Conservation (phyloP, 164 flowering plant species). For the Sedum album region DNA sequence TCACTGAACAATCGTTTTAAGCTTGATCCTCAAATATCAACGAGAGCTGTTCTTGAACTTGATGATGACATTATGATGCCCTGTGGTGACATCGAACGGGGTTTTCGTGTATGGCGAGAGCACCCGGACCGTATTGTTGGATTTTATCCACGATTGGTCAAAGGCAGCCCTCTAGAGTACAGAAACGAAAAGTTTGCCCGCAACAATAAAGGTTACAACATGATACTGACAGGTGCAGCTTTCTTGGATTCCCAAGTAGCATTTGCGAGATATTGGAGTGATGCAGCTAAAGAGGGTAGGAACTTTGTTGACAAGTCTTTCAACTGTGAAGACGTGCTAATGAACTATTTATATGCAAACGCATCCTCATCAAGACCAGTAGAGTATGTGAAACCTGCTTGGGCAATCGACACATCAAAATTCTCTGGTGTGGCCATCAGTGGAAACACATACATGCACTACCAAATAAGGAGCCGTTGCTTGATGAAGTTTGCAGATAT, state of each 20-base stretch:
- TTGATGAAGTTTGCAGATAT: conserved; percentile 51
- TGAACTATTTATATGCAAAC: conserved; percentile 82
- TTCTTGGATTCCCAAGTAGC: conserved; percentile 55
- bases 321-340: conserved; percentile 84
- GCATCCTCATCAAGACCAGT: conserved; percentile 44
- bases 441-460: conserved; percentile 65
- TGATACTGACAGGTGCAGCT: conserved; percentile 92
- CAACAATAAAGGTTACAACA: conserved; percentile 58
- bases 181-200: conserved; percentile 78
- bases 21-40: conserved; percentile 57
- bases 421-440: conserved; percentile 82
- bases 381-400: conserved; percentile 78
- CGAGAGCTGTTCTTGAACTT: conserved; percentile 80
- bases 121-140: conserved; percentile 86
- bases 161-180: conserved; percentile 54
- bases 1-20: conserved; percentile 84
- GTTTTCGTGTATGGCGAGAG: conserved; percentile 85
- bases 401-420: conserved; percentile 88
- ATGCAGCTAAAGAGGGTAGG: conserved; percentile 59
- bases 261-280: conserved; percentile 73
- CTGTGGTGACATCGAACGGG: conserved; percentile 84
- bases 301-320: conserved; percentile 60
- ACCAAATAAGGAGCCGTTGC: conserved; percentile 56
- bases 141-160: conserved; percentile 68
- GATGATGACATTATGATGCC: conserved; percentile 97